Evolutionary conservation across 73 alveolate genomes (phyloP).

Genomic region (Paramecium pentaurelia): DNA sequence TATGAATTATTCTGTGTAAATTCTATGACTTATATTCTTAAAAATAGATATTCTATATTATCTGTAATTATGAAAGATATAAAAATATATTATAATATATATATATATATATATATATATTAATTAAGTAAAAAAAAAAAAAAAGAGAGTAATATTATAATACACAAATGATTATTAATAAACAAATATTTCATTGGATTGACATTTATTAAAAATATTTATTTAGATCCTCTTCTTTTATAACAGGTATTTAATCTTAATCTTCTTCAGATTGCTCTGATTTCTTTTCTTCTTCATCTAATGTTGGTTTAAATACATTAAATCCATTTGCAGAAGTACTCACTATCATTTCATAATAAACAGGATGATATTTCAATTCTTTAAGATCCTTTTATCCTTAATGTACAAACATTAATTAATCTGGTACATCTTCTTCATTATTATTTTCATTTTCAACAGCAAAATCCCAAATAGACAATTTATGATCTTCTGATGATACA

Average conservation of each 20-base stretch:
- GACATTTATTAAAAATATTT: conserved; percentile 30
- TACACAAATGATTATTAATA: background rate
- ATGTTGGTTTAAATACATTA: conserved; percentile 77
- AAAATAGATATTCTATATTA: no score
- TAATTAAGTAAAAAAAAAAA: no score
- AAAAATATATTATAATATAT: no score
- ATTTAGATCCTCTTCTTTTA: conserved; percentile 49
- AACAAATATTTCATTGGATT: background rate
- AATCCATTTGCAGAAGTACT: conserved; percentile 81
- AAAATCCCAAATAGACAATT: conserved; percentile 79
- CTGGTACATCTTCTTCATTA: conserved; percentile 78
- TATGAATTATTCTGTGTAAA: background rate
- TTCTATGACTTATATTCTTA: background rate
- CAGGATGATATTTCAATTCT: conserved; percentile 80
- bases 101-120: no score
- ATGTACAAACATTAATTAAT: conserved; percentile 80
- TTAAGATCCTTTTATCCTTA: conserved; percentile 80
- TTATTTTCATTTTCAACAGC: conserved; percentile 84
- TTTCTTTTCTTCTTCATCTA: conserved; percentile 78
- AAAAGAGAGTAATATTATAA: background rate
- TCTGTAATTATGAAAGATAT: no score
- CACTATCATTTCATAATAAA: conserved; percentile 73
- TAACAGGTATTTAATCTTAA: conserved; percentile 61
- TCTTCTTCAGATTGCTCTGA: conserved; percentile 51
- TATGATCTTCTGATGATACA: conserved; percentile 78